Base-by-base conservation (phyloP, 192 early-diverging fungal species). In the Paraglomus brasilianum region DNA sequence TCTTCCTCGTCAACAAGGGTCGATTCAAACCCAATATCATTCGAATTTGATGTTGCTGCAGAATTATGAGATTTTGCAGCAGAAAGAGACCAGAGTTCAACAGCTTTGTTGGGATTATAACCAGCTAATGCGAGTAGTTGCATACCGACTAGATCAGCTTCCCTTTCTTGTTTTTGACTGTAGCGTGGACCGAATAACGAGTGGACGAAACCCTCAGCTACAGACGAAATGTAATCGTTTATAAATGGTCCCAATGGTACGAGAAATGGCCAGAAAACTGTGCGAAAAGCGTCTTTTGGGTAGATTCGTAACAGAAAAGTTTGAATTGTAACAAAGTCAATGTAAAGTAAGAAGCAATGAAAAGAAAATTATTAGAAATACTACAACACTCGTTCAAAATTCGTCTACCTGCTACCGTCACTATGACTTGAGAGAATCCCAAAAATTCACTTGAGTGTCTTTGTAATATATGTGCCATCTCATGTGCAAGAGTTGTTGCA, bases 401-500 rank as follows among this genome's bases (percentile, higher is more conserved):
- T 8, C 19, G 19, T n/a, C 53, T 82, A 74, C 81, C 82, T 24
- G 76, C 76, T 8, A 85, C 51, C 69, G 82, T 81, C 3, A 78
- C 60, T 71, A 80, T 74, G 4, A 85, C 70, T 0, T 80, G 80
- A 24, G 75, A 79, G 41, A 81, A 78, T 30, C 84, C 84, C 61
- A 83, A 78, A 14, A 77, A 74, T 58, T 86, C 84, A 50, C 79
- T 80, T 62, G 80, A 81, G 71, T 86, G 84, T 7, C 82, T 65
- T 40, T 86, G 84, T 22, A 86, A 72, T 0, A 78, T 73, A 65
- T 86, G 84, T 1, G 80, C 82, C n/a, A 86, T 76, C 43, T 86
- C 84, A 64, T 86, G 84, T 14, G 81, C 75, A 11, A 86, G 55
- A 21, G 82, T 81, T 4, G 80, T 80, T 21, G 84, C 82, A 30